phyloP scores from a whole-genome alignment of 1,139 yeast species.

The Geotrichum candidum region DNA sequence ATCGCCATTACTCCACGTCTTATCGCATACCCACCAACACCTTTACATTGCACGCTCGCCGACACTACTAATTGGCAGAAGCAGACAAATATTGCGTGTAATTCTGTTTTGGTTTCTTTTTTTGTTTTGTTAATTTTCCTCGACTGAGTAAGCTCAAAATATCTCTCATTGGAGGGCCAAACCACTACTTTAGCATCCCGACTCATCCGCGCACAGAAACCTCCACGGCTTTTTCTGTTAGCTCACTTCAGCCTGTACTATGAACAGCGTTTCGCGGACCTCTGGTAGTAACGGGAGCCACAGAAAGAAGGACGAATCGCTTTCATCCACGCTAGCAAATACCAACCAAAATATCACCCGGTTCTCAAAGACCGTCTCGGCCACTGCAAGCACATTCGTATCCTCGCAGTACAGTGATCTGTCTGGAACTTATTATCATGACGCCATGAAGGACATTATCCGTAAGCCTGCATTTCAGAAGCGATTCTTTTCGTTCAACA shows the following conservation, averaged over 20 bases:
- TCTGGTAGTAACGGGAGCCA: not conserved
- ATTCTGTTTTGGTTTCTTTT: not conserved
- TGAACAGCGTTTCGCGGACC: constrained; percentile 1
- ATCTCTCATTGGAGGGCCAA: constrained; percentile 40
- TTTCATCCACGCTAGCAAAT: constrained; percentile 35
- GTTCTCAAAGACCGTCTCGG: constrained; percentile 36
- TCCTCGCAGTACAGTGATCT: constrained; percentile 37
- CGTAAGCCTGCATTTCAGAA: constrained; percentile 35
- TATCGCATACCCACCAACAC: not conserved
- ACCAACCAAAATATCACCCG: constrained; percentile 36
- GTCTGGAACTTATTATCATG: constrained; percentile 38
- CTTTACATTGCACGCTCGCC: not conserved
- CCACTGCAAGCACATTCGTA: constrained; percentile 37
- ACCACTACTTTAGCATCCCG: not conserved
- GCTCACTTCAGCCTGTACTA: not conserved
- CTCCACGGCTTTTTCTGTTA: not conserved
- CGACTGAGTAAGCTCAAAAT: constrained; percentile 50
- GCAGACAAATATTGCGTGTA: not conserved
- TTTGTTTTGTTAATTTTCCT: not conserved
- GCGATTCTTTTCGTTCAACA: constrained; percentile 34
- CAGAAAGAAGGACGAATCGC: constrained; percentile 21
- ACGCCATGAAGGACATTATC: constrained; percentile 36
- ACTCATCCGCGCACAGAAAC: not conserved
- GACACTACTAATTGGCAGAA: not conserved
- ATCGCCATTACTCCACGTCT: not conserved